Percentiles rank a stretch among this genome's conserved stretches.
Conservation (phyloP, 2,329 filamentous ascomycete species). For the Claviceps sorghi region DNA sequence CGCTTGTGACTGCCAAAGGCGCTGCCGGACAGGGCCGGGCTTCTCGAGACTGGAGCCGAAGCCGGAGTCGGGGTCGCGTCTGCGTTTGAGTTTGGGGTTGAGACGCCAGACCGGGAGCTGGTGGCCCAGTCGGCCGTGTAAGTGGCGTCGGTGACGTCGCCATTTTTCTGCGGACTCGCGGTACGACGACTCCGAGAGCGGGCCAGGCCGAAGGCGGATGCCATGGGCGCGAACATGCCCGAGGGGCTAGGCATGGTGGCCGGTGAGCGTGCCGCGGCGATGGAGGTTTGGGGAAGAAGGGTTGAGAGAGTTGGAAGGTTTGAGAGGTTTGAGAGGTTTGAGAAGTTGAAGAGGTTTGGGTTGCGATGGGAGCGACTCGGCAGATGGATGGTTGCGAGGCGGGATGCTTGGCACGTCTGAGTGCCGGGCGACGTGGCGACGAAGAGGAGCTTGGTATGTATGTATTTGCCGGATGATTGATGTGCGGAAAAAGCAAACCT, state of each 20-base stretch:
- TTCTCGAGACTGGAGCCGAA: slow-evolving; percentile 6
- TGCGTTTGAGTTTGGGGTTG: slow-evolving; percentile 5
- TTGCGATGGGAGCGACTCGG: no score
- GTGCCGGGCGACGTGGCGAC: no score
- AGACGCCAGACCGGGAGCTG: slow-evolving; percentile 1
- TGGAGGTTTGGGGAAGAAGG: no score
- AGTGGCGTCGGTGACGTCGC: slow-evolving; percentile 8
- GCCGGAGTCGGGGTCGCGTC: neutral
- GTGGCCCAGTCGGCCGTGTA: slow-evolving; percentile 5
- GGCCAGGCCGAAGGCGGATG: slow-evolving; percentile 21
- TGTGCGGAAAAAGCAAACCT: no score
- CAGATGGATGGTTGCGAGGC: no score
- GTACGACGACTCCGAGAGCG: slow-evolving; percentile 14
- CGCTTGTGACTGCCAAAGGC: slow-evolving; percentile 11
- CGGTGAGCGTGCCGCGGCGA: neutral
- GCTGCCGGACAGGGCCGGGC: slow-evolving; percentile 1
- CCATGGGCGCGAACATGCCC: slow-evolving; percentile 17
- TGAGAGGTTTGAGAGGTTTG: no score
- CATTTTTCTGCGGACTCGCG: slow-evolving; percentile 5
- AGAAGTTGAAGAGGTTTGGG: no score
- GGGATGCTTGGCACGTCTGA: no score
- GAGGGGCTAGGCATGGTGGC: slow-evolving; percentile 16
- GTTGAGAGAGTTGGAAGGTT: no score
- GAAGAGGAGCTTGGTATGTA: no score
- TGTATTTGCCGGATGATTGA: no score